Evolutionary conservation across 2,329 filamentous ascomycete species (phyloP), one percentile per base, ranked within the genome.

Genomic region (Didymosphaeria variabile): DNA sequence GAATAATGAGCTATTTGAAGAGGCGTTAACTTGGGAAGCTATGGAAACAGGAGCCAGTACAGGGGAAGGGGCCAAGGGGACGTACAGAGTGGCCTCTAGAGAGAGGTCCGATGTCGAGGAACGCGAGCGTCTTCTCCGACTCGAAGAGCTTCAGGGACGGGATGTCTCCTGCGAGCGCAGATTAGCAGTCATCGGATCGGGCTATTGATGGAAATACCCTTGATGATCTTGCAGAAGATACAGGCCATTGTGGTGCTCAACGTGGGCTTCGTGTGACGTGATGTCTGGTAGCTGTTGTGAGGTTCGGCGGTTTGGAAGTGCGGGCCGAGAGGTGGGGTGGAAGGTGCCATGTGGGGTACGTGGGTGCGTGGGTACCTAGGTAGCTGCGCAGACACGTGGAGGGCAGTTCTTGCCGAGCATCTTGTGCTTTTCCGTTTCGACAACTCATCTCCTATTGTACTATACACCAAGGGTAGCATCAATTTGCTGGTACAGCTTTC

Each of bases 191-290:
- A 23, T 29, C 38, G 21, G n/a, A 21, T 26, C 21, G 58, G 66
- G 63, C 45, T 59, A 44, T n/a, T 26, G 40, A 26, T 23, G 15
- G 13, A 29, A 71, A 56, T 79, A 87, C 94, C 94, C 87, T 97
- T 96, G 84, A 99, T 91, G 78, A 99, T 98, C 80, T 93, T 97
- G 86, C 95, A 99, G 84, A 99, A 99, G 76, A 98, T 93, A 79
- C 95, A 99, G 65, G 90, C 85, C 83, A 87, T 86, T 72, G 62
- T 72, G 73, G 73, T 76, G 60, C 69, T 73, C 71, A 69, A 58
- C 44, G 52, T 65, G 51, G 61, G 61, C 64, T 55, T 59, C 60
- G 61, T 53, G 67, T 71, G 63, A 64, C 65, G 67, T 69, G 68
- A 67, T 67, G 59, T 34, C 26, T 45, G 38, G 34, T 44, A 36